Evolutionary conservation across 805 yeast species (phyloP), one percentile per base, ranked within the genome.

Genomic region (Metschnikowia baotianmanensis): DNA sequence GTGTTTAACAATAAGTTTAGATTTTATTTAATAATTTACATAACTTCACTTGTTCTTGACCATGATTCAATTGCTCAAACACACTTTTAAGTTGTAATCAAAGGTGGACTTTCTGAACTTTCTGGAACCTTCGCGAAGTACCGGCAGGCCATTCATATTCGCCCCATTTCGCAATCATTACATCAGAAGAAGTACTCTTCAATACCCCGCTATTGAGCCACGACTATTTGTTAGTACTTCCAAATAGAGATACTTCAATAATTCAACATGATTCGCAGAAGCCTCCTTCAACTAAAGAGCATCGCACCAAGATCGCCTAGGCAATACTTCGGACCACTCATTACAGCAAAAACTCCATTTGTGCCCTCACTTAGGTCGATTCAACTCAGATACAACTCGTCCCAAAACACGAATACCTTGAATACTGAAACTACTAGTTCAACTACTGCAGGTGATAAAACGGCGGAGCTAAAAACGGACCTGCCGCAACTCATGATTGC

Each of bases 401-500:
- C 40, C 12, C 34, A 36, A 28, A 28, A 9, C 11, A 12, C 17
- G 3, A 12, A 13, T 6, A 22, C 9, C 9, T 16, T 18, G 11
- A 25, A 8, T 11, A 7, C 25, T 19, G 29, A 31, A 31, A 4
- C 40, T 10, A 10, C 22, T 5, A 29, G 23, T 7, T 3, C 30
- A 15, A 19, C 12, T n/a, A 15, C 13, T 9, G 13, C 34, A n/a
- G 23, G 23, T n/a, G n/a, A n/a, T 11, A 36, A 34, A 4, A n/a
- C 47, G 3, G 46, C 46, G 6, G 31, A 48, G 29, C 38, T 78
- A 44, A 80, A 83, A 52, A 74, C 77, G 16, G 93, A 85, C 38
- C 79, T 83, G 46, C 96, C 95, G 2, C 78, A 82, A 60, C 69
- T 86, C 47, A 83, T 88, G 83, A 75, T 91, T 17, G 91, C 96